Conservation (phyloP, 225 moss, liverwort and hornwort genomes). For the Physcomitrellopsis africana region DNA sequence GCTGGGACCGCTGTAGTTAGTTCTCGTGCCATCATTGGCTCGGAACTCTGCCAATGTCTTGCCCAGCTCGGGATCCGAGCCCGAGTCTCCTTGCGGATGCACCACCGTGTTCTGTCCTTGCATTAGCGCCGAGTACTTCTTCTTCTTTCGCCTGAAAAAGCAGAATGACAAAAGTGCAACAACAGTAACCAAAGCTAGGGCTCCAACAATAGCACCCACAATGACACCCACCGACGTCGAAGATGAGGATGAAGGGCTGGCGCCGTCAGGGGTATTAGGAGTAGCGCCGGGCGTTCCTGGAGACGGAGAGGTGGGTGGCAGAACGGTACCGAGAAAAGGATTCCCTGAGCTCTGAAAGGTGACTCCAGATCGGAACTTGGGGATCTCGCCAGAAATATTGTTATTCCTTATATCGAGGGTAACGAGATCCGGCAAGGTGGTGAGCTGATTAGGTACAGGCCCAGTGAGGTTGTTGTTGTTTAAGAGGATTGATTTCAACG, state of each 20-base stretch:
- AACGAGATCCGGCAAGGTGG: constrained; percentile 52
- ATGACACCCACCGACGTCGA: constrained; percentile 54
- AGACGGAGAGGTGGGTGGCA: constrained; percentile 42
- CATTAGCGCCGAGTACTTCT: constrained; percentile 41
- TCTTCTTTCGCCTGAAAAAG: constrained; percentile 51
- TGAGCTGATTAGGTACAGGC: constrained; percentile 53
- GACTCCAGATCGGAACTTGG: constrained; percentile 54
- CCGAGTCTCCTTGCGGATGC: constrained; percentile 79
- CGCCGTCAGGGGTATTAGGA: constrained; percentile 19
- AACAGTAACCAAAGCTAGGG: constrained; percentile 28
- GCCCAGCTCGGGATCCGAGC: constrained; percentile 78
- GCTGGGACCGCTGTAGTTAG: constrained; percentile 71
- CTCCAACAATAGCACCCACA: constrained; percentile 60
- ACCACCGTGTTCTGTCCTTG: constrained; percentile 84
- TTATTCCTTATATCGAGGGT: constrained; percentile 80
- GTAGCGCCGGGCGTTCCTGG: constrained; percentile 20
- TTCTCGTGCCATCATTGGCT: constrained; percentile 28
- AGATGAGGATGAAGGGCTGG: neutral
- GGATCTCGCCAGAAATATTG: constrained; percentile 72
- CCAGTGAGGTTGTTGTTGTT: constrained; percentile 62
- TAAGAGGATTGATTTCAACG: constrained; percentile 58
- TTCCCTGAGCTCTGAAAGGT: constrained; percentile 60
- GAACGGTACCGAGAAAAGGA: constrained; percentile 48
- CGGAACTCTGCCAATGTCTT: constrained; percentile 60
- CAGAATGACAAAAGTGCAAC: constrained; percentile 47